phyloP scores from a whole-genome alignment of 2,329 filamentous ascomycete species.

The Monilinia fructigena region DNA sequence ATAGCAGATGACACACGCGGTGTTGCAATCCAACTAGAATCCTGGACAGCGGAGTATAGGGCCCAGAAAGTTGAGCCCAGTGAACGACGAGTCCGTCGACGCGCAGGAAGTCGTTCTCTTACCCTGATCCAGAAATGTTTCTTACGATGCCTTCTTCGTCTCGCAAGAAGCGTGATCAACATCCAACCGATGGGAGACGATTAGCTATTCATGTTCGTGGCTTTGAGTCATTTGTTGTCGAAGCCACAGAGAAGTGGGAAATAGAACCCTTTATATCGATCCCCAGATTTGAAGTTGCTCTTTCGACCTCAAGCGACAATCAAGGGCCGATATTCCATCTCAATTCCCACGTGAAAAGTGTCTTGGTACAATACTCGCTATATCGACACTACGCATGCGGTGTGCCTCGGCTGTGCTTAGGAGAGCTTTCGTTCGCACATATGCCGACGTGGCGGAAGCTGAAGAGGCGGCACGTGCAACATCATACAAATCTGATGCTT shows the following conservation, averaged over 20 bases:
- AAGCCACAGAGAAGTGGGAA: slow-evolving; percentile 81
- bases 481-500: slow-evolving; percentile 22
- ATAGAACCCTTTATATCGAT: slow-evolving; percentile 81
- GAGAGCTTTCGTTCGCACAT: slow-evolving; percentile 62
- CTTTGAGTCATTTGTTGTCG: slow-evolving; percentile 86
- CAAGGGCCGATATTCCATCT: slow-evolving; percentile 87
- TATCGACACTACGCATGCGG: slow-evolving; percentile 90
- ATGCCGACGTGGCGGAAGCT: slow-evolving; percentile 47
- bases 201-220: slow-evolving; percentile 78
- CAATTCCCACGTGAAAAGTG: slow-evolving; percentile 73
- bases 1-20: slow-evolving; percentile 82
- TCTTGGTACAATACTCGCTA: slow-evolving; percentile 85
- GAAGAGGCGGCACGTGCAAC: slow-evolving; percentile 38
- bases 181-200: slow-evolving; percentile 71
- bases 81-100: slow-evolving; percentile 57
- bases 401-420: slow-evolving; percentile 75
- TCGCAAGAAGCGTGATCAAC: slow-evolving; percentile 51
- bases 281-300: slow-evolving; percentile 81
- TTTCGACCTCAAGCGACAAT: slow-evolving; percentile 80
- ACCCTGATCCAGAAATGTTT: slow-evolving; percentile 65
- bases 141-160: slow-evolving; percentile 51
- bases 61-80: slow-evolving; percentile 71
- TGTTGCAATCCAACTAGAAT: slow-evolving; percentile 81
- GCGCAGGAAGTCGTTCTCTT: slow-evolving; percentile 69
- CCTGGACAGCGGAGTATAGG: slow-evolving; percentile 85